phyloP scores from a whole-genome alignment of 768 basidiomycete genomes.

The Naganishia vishniacii region DNA sequence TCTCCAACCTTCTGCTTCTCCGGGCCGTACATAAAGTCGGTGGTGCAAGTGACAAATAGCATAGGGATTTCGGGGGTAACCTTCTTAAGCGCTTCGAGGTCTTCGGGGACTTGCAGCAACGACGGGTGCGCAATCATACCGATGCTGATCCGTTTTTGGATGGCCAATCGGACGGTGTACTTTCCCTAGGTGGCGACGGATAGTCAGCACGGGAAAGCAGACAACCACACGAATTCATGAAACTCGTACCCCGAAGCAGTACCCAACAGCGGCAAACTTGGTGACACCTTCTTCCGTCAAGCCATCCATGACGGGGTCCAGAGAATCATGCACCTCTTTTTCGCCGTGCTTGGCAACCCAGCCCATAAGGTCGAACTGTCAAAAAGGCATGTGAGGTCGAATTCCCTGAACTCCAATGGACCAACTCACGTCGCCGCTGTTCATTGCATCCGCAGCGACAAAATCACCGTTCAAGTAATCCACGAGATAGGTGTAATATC shows the following conservation, averaged over 20 bases:
- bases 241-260: conserved; percentile 53
- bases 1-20: conserved; percentile 54
- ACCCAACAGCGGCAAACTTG: conserved; percentile 60
- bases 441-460: conserved; percentile 37
- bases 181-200: conserved; percentile 49
- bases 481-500: conserved; percentile 31
- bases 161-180: conserved; percentile 61
- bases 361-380: conserved; percentile 50
- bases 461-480: conserved; percentile 51
- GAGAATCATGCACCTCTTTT: conserved; percentile 51
- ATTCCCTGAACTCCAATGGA: neutral
- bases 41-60: conserved; percentile 59
- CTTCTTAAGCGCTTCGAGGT: conserved; percentile 57
- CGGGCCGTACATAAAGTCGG: conserved; percentile 52
- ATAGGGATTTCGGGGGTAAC: conserved; percentile 55
- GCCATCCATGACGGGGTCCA: conserved; percentile 58
- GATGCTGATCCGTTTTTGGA: conserved; percentile 55
- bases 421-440: conserved; percentile 15
- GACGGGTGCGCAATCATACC: conserved; percentile 61
- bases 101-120: conserved; percentile 57
- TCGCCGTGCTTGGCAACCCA: conserved; percentile 54
- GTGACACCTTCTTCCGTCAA: conserved; percentile 61
- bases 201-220: neutral
- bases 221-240: neutral
- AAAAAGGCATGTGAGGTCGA: neutral